phyloP scores from a whole-genome alignment of 768 basidiomycete genomes.

The Ramaria sp. region DNA sequence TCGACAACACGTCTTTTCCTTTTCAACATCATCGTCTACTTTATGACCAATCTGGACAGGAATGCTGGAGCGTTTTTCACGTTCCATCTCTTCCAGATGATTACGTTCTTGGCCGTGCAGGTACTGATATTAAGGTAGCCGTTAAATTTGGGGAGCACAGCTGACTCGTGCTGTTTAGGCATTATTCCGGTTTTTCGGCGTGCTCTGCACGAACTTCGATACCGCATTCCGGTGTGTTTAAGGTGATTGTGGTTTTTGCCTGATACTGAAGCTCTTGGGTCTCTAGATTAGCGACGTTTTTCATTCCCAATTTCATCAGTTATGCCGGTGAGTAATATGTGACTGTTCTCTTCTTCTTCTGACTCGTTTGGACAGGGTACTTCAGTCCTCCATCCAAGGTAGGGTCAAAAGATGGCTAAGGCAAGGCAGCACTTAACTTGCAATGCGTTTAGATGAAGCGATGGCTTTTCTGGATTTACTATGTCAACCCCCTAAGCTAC shows the following conservation, averaged over 20 bases:
- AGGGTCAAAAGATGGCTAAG: background rate
- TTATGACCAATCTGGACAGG: slow-evolving; percentile 30
- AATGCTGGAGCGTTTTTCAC: slow-evolving; percentile 31
- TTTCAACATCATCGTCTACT: slow-evolving; percentile 30
- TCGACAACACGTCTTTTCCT: slow-evolving; percentile 4
- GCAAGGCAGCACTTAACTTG: slow-evolving; percentile 28
- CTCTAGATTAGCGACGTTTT: slow-evolving; percentile 35
- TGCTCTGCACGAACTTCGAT: slow-evolving; percentile 44
- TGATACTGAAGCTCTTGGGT: slow-evolving; percentile 13
- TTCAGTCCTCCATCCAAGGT: slow-evolving; percentile 1
- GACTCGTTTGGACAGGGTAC: background rate
- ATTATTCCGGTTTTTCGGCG: slow-evolving; percentile 7
- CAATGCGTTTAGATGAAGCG: slow-evolving; percentile 61
- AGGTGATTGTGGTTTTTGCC: slow-evolving; percentile 12
- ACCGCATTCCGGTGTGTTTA: slow-evolving; percentile 30
- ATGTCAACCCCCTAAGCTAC: slow-evolving; percentile 71
- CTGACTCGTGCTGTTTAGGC: background rate
- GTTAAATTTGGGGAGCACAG: background rate
- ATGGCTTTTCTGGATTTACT: slow-evolving; percentile 84
- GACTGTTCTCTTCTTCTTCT: background rate
- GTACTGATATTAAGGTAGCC: slow-evolving; percentile 13
- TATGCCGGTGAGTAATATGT: slow-evolving; percentile 45
- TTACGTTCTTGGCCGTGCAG: slow-evolving; percentile 48
- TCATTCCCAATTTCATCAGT: slow-evolving; percentile 66
- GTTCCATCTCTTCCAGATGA: slow-evolving; percentile 23